Base-by-base conservation (phyloP, 805 yeast genomes). In the Candida bentonensis region DNA sequence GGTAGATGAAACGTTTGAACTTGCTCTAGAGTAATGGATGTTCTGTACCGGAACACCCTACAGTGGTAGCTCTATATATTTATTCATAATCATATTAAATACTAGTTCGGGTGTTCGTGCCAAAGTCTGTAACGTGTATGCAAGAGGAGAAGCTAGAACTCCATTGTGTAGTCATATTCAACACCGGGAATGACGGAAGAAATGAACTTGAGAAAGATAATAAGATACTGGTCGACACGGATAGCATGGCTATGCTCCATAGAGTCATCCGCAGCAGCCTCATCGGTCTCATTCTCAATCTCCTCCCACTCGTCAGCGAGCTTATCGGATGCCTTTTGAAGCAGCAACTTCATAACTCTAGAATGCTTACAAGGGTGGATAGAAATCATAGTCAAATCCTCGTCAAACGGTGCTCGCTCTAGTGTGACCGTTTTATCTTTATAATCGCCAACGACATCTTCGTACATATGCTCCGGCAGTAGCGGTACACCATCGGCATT, bases 131-230 rank as follows among this genome's bases (percentile, higher is more conserved):
- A 15, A 15, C 3, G 13, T 39, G 23, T 4, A 42, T 42, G 41
- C 40, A 23, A 9, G 30, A n/a, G n/a, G 28, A 39, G 44, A 3
- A n/a, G 20, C 39, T 46, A 64, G 27, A 64, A 75, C 1, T 95
- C 96, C 96, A 89, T 92, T n/a, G 98, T 92, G 59, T 87, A 87
- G 56, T 92, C 98, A 62, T 89, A 94, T 64, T 89, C 95, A 46
- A 92, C 88, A 15, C 96, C 95, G 0, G 98, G 98, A 1, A 95
- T 88, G 5, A 92, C 97, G 65, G 96, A 85, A 5, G 96, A 83
- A 41, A 92, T 89, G 57, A 92, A 92, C 64, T 92, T 92, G 56
- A 92, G 70, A 60, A 92, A 92, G 15, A 89, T 80, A 28, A 92
- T 71, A 51, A 92, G 64, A 59, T 92, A 92, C 58, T 88, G 96